Base-by-base conservation (phyloP, 306 rosid species). In the Mucuna pruriens region DNA sequence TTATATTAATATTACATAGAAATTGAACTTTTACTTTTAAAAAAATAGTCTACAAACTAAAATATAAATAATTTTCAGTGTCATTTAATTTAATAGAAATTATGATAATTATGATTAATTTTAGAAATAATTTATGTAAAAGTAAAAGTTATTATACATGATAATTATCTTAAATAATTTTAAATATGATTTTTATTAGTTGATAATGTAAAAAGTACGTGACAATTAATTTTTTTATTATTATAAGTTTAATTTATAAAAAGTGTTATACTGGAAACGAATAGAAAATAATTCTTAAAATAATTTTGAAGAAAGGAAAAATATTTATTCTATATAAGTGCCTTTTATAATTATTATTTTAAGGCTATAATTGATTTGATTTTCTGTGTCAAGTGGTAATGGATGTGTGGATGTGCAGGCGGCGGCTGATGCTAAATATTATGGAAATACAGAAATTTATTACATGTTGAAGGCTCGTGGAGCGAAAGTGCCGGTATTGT, bases 401-500 rank as follows among this genome's bases (percentile, higher is more conserved):
- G 69, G 26, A 64, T 83, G 22, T 80, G 57, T 86, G 79, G 64
- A 73, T 74, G 19, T 84, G 80, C 97, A 95, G 99, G 95, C 99
- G 40, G 99, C 99, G 54, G 99, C 97, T 31, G 99, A 96, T 84
- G 98, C 99, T 33, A 96, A 94, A 80, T 89, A 90, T 82, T 96
- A 96, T 75, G 94, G 98, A 20, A 81, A 94, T 55, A 82, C 85
- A 0, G 97, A 96, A 12, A 87, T 91, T 72, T 96, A 92, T 88
- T 90, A 90, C 49, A 90, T 92, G 83, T 75, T 96, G 79, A 92
- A 91, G 84, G 92, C 95, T 17, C 97, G 98, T 23, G 99, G 99
- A 74, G 98, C 99, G 25, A 96, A 94, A 96, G 90, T 78, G 83
- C 98, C 92, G 93, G 99, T 96, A 81, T 29, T 36, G 58, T 64